Conservation (phyloP, 2,329 filamentous ascomycete genomes). For the Fusarium mundagurra region DNA sequence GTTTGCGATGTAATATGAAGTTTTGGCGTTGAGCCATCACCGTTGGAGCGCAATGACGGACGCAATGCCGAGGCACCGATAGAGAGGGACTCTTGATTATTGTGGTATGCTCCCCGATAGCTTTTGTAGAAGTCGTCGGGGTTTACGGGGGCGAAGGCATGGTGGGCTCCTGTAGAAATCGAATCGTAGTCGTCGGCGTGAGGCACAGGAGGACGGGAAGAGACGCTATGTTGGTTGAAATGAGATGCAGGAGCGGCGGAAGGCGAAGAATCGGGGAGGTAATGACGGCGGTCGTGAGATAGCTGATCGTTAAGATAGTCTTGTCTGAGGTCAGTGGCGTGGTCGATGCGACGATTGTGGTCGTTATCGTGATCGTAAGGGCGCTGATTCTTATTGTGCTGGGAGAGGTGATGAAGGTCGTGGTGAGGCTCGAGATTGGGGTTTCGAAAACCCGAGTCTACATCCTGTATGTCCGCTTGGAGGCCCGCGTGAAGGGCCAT, state of each 20-base stretch:
- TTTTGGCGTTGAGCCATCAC: constrained; percentile 60
- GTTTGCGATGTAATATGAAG: constrained; percentile 54
- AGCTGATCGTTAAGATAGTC: constrained; percentile 40
- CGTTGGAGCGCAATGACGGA: constrained; percentile 59
- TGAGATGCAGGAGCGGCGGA: constrained; percentile 26
- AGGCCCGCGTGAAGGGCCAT: constrained; percentile 47
- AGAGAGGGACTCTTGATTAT: constrained; percentile 47
- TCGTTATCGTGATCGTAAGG: constrained; percentile 45
- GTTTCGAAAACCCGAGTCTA: constrained; percentile 34
- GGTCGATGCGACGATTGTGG: constrained; percentile 40
- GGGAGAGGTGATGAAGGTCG: constrained; percentile 40
- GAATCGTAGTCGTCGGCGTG: constrained; percentile 37
- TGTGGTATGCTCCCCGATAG: constrained; percentile 54
- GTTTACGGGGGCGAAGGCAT: constrained; percentile 56
- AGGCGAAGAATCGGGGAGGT: constrained; percentile 32
- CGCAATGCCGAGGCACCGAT: constrained; percentile 55
- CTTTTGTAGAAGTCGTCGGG: constrained; percentile 67
- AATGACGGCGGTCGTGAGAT: constrained; percentile 30
- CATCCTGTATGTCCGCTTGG: constrained; percentile 40
- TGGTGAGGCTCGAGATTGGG: constrained; percentile 41
- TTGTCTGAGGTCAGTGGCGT: constrained; percentile 15
- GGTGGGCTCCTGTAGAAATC: constrained; percentile 41
- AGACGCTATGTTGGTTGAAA: constrained; percentile 32
- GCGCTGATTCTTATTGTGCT: constrained; percentile 45
- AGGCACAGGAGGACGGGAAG: constrained; percentile 38